Conservation (phyloP, 148 eudicot species). For the Pouteria glomerata region DNA sequence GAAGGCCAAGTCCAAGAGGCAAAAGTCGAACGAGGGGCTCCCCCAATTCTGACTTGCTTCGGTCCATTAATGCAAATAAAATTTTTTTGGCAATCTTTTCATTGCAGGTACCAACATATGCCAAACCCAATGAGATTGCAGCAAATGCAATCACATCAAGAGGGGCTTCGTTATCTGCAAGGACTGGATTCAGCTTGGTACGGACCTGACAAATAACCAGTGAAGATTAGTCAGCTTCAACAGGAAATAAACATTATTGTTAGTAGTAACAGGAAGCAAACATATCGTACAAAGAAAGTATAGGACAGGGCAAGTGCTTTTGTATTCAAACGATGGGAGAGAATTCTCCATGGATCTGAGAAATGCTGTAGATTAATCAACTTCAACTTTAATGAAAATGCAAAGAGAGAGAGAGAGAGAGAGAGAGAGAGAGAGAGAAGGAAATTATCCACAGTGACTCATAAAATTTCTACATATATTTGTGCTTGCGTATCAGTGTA, state of each 20-base stretch:
- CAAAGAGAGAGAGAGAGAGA: too few species aligned
- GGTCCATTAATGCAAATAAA: slow-evolving; percentile 76
- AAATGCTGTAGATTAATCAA: slow-evolving; percentile 1
- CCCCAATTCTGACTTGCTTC: slow-evolving; percentile 72
- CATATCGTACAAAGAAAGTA: neutral
- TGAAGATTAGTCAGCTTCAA: slow-evolving; percentile 9
- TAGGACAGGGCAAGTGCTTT: slow-evolving; percentile 26
- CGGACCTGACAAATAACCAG: slow-evolving; percentile 53
- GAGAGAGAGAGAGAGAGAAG: neutral
- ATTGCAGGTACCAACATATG: slow-evolving; percentile 82
- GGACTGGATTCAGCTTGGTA: slow-evolving; percentile 55
- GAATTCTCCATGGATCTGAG: slow-evolving; percentile 47
- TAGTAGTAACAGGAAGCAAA: too few species aligned
- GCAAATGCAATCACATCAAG: slow-evolving; percentile 89
- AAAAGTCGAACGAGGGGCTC: slow-evolving; percentile 77
- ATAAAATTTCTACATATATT: neutral
- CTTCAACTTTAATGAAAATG: neutral
- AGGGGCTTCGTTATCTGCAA: slow-evolving; percentile 65
- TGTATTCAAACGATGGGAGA: slow-evolving; percentile 44
- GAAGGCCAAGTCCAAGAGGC: slow-evolving; percentile 89
- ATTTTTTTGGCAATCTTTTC: slow-evolving; percentile 92
- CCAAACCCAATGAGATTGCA: slow-evolving; percentile 72
- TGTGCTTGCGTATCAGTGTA: neutral
- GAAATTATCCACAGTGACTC: neutral
- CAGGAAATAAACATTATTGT: neutral